phyloP scores from a whole-genome alignment of 495 filamentous ascomycete species.

The Hypoxylon cercidicola region DNA sequence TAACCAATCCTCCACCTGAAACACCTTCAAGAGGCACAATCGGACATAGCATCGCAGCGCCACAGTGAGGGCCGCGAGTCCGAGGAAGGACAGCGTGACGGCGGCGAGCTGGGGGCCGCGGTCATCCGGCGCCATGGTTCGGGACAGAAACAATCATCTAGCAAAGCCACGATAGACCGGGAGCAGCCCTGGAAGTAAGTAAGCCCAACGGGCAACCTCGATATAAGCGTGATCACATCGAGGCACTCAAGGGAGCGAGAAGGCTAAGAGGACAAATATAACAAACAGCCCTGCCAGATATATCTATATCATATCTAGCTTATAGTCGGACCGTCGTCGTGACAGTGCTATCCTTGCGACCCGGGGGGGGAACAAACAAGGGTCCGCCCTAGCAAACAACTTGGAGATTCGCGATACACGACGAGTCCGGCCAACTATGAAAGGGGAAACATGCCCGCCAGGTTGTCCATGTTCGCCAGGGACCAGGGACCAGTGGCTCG shows the following conservation, averaged over 20 bases:
- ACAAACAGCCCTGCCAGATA: conserved; percentile 8
- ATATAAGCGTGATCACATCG: conserved; percentile 18
- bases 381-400: conserved; percentile 9
- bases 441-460: conserved; percentile 20
- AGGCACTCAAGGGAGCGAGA: not conserved
- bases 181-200: conserved; percentile 4
- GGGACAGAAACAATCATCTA: not conserved
- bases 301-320: conserved; percentile 11
- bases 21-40: conserved; percentile 29
- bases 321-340: conserved; percentile 6
- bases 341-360: conserved; percentile 1
- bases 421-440: conserved; percentile 6
- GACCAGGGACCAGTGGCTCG: no score
- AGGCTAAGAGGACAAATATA: not conserved
- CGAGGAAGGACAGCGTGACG: conserved; percentile 26
- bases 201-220: conserved; percentile 28
- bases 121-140: conserved; percentile 22
- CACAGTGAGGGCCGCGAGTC: conserved; percentile 30
- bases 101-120: conserved; percentile 38
- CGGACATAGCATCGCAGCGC: conserved; percentile 43
- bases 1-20: conserved; percentile 41
- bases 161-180: not conserved
- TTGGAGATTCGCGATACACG: conserved; percentile 15
- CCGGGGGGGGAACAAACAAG: conserved; percentile 16
- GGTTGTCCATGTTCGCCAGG: no score